A percentile compares a stretch with the other conserved stretches of the same genome.
These are phyloP conservation scores for Cucurbita argyrosperma DNA, from an alignment of 306 rosid species.

Conservation along the genomic window DNA sequence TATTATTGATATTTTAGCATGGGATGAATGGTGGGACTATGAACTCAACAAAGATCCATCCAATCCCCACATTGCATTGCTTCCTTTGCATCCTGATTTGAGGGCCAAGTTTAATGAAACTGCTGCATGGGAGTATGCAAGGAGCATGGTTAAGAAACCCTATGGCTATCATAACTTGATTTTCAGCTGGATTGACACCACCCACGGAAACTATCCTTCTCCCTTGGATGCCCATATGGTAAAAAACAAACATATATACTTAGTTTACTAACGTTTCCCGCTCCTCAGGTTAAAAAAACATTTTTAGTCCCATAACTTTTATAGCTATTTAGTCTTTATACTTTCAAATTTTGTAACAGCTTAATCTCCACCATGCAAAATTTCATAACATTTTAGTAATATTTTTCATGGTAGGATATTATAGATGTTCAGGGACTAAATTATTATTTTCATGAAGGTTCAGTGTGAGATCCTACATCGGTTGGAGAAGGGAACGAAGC, in stretches of 20 bases:
- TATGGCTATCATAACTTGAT: slow-evolving; percentile 88
- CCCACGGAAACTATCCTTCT: slow-evolving; percentile 60
- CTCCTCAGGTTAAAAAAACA: too few relatives aligned
- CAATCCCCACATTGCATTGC: slow-evolving; percentile 85
- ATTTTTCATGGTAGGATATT: too few relatives aligned
- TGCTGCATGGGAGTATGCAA: slow-evolving; percentile 89
- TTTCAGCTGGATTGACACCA: slow-evolving; percentile 91
- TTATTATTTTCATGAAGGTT: too few relatives aligned
- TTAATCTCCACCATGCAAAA: too few relatives aligned
- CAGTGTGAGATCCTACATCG: too few relatives aligned
- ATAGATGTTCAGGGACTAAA: too few relatives aligned
- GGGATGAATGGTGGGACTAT: slow-evolving; percentile 25
- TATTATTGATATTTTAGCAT: slow-evolving; percentile 28
- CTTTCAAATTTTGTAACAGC: too few relatives aligned
- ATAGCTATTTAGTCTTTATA: too few relatives aligned
- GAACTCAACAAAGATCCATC: slow-evolving; percentile 58
- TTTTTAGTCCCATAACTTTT: too few relatives aligned
- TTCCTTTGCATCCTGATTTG: slow-evolving; percentile 57
- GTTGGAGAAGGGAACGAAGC: too few relatives aligned
- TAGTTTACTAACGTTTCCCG: too few relatives aligned
- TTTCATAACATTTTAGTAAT: too few relatives aligned
- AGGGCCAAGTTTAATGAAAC: slow-evolving; percentile 71
- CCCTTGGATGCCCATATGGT: slow-evolving; percentile 92
- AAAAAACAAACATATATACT: not conserved
- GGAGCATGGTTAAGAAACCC: slow-evolving; percentile 46